Evolutionary conservation across 495 filamentous ascomycete species (phyloP).

Genomic region (Neurospora sp.): DNA sequence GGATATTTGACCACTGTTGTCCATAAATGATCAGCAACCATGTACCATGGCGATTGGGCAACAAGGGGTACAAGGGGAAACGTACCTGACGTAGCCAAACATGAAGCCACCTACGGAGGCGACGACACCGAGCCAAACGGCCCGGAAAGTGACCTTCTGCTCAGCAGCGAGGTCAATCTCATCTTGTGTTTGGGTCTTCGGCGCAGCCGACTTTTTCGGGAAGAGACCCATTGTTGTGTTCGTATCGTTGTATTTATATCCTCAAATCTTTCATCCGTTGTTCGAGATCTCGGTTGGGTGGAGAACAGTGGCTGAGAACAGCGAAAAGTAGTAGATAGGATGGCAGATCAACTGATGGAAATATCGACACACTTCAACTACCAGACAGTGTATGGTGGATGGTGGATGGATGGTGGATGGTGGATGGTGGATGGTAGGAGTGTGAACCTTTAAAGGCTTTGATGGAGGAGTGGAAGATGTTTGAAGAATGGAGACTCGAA

Average conservation of each 20-base stretch:
- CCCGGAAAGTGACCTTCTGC: conserved; percentile 27
- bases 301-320: background rate
- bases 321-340: background rate
- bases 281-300: background rate
- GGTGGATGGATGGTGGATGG: background rate
- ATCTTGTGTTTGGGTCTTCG: background rate
- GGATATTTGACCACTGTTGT: conserved; percentile 30
- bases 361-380: background rate
- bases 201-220: background rate
- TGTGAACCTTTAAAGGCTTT: background rate
- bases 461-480: background rate
- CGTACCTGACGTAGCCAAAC: conserved; percentile 64
- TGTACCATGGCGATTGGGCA: background rate
- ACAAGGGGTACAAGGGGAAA: background rate
- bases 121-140: conserved; percentile 32
- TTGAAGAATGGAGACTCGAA: background rate
- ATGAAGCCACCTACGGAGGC: conserved; percentile 71
- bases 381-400: background rate
- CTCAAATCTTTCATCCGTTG: background rate
- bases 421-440: background rate
- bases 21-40: conserved; percentile 1
- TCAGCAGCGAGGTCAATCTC: conserved; percentile 3
- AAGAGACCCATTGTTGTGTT: background rate
- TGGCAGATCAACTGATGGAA: background rate
- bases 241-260: background rate